Percentiles rank a stretch among this genome's conserved stretches.
Conservation (phyloP, 768 basidiomycete genomes). For the Leucocoprinus birnbaumii region DNA sequence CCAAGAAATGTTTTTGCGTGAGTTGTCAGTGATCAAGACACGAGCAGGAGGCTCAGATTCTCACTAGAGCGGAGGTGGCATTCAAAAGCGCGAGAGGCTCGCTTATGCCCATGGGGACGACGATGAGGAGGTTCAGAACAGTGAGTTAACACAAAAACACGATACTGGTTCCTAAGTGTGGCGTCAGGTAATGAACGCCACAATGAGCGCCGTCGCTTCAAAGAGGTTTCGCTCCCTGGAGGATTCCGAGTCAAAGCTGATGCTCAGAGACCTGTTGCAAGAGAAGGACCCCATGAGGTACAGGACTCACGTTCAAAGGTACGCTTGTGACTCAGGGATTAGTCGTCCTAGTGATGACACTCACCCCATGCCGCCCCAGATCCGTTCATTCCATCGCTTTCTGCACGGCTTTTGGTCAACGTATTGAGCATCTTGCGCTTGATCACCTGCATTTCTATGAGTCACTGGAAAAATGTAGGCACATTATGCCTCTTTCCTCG, state of each 20-base stretch:
- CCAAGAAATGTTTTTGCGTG: constrained; percentile 27
- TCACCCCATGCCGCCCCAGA: constrained; percentile 14
- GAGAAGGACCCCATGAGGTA: constrained; percentile 12
- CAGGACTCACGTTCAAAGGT: constrained; percentile 18
- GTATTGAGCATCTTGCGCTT: constrained; percentile 18
- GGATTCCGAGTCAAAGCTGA: constrained; percentile 18
- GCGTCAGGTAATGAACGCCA: constrained; percentile 18
- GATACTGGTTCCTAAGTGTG: not conserved
- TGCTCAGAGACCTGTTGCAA: constrained; percentile 19
- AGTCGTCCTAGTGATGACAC: too few relatives aligned
- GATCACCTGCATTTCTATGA: constrained; percentile 17
- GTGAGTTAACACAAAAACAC: not conserved
- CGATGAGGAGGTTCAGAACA: constrained; percentile 4
- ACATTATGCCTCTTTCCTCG: not conserved
- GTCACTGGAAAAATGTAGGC: constrained; percentile 10
- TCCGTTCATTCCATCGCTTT: constrained; percentile 21
- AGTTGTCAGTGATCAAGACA: constrained; percentile 13
- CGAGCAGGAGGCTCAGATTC: too few relatives aligned
- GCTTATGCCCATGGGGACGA: not conserved
- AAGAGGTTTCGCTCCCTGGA: constrained; percentile 20
- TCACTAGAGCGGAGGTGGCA: not conserved
- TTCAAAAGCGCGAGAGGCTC: not conserved
- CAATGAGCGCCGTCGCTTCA: constrained; percentile 20
- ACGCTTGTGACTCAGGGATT: too few relatives aligned
- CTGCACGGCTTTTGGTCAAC: constrained; percentile 20